Base-by-base conservation (phyloP, 805 yeast genomes). In the Starmerella gropengiesseri region DNA sequence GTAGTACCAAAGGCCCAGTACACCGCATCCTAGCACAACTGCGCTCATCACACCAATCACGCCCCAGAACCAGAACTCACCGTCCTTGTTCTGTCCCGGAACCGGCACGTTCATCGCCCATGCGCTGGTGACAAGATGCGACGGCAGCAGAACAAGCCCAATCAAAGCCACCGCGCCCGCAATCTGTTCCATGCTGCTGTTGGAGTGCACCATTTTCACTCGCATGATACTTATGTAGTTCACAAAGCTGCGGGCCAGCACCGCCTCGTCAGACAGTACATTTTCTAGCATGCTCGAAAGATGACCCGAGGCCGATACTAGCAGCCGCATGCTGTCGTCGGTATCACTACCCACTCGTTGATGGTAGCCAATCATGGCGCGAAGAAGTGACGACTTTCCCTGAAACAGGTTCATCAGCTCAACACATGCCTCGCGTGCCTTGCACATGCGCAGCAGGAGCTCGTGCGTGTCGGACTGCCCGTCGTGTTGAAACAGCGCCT, bases 61-160 rank as follows among this genome's bases (percentile, higher is more conserved):
- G 3, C 39, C 34, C 44, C 44, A 41, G 29, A 41, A 41, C 44
- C 44, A 41, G 19, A 13, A 16, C 31, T 34, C 39, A 11, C 29
- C 34, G 8, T 14, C 20, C n/a, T 14, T 12, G 21, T 41, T 13
- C 31, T 21, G 18, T 5, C 44, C 44, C 4, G 44, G 44, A 8
- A 41, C 44, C 6, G 36, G 37, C n/a, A 16, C 19, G 30, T 41
- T 41, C 44, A 41, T 41, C 11, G 44, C 44, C 44, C 44, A 41
- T 3, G 38, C 38, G 23, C 44, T 41, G 17, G 44, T 33, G 21
- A 41, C 17, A 7, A 41, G 7, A 17, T 41, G 44, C 21, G 44
- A 41, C 16, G 44, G 44, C 11, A 41, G 26, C 29, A 41, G 21
- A 3, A 36, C 34, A 3, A 41, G 33, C 6, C 44, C 38, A 18